Base-by-base conservation (phyloP, 2,329 filamentous ascomycete genomes). In the Phialocephala subalpina region DNA sequence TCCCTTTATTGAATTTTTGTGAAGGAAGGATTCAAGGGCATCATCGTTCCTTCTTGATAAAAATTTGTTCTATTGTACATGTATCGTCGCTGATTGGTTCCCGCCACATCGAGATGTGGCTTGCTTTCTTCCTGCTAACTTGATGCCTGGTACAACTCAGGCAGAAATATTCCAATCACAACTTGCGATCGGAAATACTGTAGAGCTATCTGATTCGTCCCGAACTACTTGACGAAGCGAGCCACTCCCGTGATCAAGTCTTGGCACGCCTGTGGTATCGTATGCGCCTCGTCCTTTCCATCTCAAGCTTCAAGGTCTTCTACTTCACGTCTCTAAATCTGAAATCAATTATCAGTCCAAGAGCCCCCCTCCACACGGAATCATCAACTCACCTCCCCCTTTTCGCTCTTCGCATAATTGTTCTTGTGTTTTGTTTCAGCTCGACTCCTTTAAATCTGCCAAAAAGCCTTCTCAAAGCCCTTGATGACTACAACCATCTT, bases 401-500 rank as follows among this genome's bases (percentile, higher is more conserved):
- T 53, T 49, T 33, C 22, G 8, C 18, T 1, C 25, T 12, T 53
- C 49, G 27, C 49, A 14, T 53, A 53, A 16, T 49, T 47, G 42
- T 47, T 47, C n/a, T 20, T 47, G 42, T 47, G 11, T 47, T 47
- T 22, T 14, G 7, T 47, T 47, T 47, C 38, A 3, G 3, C 14
- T 14, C 18, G 5, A 42, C 16, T 49, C n/a, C 3, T 12, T 53
- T 25, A 53, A 27, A 12, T 33, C 18, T 33, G 25, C 49, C 49
- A 53, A 53, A 53, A 53, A 22, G 49, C 49, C 25, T 53, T 53
- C 49, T 53, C 49, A 29, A 53, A 53, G 7, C 22, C 25, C 27
- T 53, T 53, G 49, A 53, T 53, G 22, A 53, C 18, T 22, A 3
- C 11, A 12, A 12, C 2, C 49, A 53, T 53, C 25, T n/a, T 27